Base-by-base conservation (phyloP, 1,139 yeast species). In the Yamadazyma conglobata region DNA sequence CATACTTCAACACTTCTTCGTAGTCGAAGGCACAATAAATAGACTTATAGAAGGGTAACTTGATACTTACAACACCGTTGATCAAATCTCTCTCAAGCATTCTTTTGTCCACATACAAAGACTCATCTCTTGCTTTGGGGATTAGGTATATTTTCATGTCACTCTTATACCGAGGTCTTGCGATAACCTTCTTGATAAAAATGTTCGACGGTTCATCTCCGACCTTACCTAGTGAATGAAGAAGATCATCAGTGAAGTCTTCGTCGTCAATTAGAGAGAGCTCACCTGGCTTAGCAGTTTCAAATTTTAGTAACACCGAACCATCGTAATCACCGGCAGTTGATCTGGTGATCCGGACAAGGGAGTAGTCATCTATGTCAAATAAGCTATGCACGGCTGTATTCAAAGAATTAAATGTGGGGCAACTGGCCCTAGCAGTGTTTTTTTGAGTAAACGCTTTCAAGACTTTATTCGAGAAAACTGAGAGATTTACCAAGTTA, bases 251-350 rank as follows among this genome's bases (percentile, higher is more conserved):
- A 26, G 58, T 51, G 37, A 60, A 67, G 22, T 70, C 73, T 24
- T 60, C 65, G 33, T 64, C 70, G 44, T 74, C 80, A 32, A 73
- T 64, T 27, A 74, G 48, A 42, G 58, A 60, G n/a, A 49, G 43
- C 37, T 73, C 75, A 3, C 80, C 79, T 0, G 78, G 75, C 36
- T 55, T 61, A 0, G 77, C 75, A 1, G 79, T 70, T 46, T 74
- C 81, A 30, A 74, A 53, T 43, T 74, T 74, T 25, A 74, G 52
- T 4, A 73, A 54, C 6, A 66, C 59, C 9, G 77, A 64, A 1
- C 78, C 77, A 15, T 73, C 75, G 22, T 53, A 51, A 38, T 71
- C 77, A 21, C 61, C 60, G 5, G 77, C 70, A 5, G 79, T 73
- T 2, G 78, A 73, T 35, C 79, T 54, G 2, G 80, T 73, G 5